Conservation (phyloP, 2,329 filamentous ascomycete genomes). For the Colletotrichum lentis region DNA sequence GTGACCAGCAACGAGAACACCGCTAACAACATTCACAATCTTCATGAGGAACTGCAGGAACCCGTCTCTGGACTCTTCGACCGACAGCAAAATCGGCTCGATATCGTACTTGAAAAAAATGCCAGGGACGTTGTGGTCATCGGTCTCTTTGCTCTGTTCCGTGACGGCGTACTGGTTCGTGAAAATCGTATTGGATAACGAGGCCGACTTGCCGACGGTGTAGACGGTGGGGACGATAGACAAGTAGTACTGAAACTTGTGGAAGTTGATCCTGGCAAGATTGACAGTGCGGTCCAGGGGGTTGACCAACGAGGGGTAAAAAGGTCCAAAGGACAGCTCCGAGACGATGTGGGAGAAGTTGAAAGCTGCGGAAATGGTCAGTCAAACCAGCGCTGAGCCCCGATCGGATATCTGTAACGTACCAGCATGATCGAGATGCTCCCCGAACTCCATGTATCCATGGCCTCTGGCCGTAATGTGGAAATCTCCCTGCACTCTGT, state of each 20-base stretch:
- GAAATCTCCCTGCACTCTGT: slow-evolving; percentile 98
- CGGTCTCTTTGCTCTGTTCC: slow-evolving; percentile 77
- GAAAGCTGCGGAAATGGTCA: slow-evolving; percentile 68
- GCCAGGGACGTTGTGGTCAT: slow-evolving; percentile 79
- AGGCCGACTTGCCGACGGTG: slow-evolving; percentile 63
- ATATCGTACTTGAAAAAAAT: slow-evolving; percentile 99
- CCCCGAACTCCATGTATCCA: slow-evolving; percentile 84
- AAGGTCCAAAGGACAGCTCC: slow-evolving; percentile 96
- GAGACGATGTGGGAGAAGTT: slow-evolving; percentile 98
- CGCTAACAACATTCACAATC: slow-evolving; percentile 88
- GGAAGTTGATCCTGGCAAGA: slow-evolving; percentile 77
- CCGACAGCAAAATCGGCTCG: slow-evolving; percentile 87
- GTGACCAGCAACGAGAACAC: slow-evolving; percentile 90
- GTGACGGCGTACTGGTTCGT: slow-evolving; percentile 99
- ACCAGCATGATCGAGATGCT: slow-evolving; percentile 84
- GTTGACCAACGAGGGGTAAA: slow-evolving; percentile 92
- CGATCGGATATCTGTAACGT: slow-evolving; percentile 49
- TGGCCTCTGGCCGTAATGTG: slow-evolving; percentile 96
- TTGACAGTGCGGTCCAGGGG: slow-evolving; percentile 92
- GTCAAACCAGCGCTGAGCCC: background rate
- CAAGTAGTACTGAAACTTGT: slow-evolving; percentile 98
- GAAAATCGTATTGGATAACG: slow-evolving; percentile 68
- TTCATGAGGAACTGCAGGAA: slow-evolving; percentile 80
- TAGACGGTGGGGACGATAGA: slow-evolving; percentile 95
- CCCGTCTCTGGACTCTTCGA: slow-evolving; percentile 81